Evolutionary conservation across 1,139 yeast genomes (phyloP).

Genomic region (Geotrichum citri-aurantii): DNA sequence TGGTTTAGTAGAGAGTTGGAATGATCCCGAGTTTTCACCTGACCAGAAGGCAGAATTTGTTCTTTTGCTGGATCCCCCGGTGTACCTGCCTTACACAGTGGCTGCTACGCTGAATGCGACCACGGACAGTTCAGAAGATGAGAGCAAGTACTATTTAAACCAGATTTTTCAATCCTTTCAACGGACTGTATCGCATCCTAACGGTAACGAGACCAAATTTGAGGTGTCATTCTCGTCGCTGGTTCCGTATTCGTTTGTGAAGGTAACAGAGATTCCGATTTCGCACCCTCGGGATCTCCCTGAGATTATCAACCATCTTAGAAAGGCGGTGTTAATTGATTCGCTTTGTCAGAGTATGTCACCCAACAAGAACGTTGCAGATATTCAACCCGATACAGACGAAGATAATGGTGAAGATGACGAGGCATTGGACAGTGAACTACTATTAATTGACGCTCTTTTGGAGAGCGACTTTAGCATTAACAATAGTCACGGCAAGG

Average conservation of each 20-base stretch:
- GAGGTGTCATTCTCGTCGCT: constrained; percentile 29
- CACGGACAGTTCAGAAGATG: neutral
- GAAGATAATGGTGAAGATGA: constrained; percentile 15
- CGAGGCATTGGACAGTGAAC: constrained; percentile 17
- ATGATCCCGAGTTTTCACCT: constrained; percentile 25
- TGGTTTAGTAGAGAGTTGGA: constrained; percentile 23
- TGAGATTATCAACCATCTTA: constrained; percentile 21
- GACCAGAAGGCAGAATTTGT: constrained; percentile 33
- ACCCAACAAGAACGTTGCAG: neutral
- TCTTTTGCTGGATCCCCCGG: constrained; percentile 33
- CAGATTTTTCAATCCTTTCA: constrained; percentile 12
- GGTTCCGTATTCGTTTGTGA: constrained; percentile 30
- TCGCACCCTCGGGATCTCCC: constrained; percentile 31
- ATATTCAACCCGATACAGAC: neutral
- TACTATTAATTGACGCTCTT: constrained; percentile 17
- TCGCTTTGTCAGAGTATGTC: constrained; percentile 13
- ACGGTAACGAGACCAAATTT: constrained; percentile 21
- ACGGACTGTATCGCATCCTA: constrained; percentile 17
- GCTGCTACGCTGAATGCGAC: constrained; percentile 27
- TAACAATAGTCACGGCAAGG: neutral
- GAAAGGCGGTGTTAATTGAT: constrained; percentile 17
- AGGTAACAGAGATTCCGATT: constrained; percentile 31
- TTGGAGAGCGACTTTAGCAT: neutral
- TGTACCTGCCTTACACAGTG: constrained; percentile 25
- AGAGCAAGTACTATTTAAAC: constrained; percentile 12